phyloP scores from a whole-genome alignment of 2,329 filamentous ascomycete genomes.

The Aureobasidium uvarum region DNA sequence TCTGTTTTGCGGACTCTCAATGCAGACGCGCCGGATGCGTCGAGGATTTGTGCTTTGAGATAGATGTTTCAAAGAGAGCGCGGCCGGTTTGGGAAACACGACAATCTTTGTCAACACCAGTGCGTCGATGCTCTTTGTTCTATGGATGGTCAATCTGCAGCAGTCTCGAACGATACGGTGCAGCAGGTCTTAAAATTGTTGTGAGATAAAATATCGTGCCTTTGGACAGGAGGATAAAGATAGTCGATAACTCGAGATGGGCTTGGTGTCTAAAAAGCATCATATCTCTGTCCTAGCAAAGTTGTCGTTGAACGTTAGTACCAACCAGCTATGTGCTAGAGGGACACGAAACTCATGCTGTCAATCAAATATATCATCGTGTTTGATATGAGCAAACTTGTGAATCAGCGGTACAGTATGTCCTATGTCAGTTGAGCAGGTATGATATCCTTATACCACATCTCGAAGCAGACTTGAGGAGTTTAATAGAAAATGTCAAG shows the following conservation, averaged over 20 bases:
- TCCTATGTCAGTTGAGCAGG: not conserved
- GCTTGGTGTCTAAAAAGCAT: not conserved
- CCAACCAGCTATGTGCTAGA: not conserved
- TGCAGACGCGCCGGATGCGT: slow-evolving; percentile 4
- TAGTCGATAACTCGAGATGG: not conserved
- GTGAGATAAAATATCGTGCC: not conserved
- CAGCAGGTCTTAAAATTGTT: not conserved
- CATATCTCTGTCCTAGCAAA: not conserved
- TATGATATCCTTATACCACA: not conserved
- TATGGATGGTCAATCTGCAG: not conserved
- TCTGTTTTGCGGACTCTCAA: not conserved
- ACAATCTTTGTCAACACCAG: not conserved
- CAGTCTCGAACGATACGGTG: not conserved
- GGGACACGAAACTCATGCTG: no score
- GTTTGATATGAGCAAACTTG: slow-evolving; percentile 11
- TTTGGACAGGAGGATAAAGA: not conserved
- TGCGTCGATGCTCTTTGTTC: slow-evolving; percentile 11
- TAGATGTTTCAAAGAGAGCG: not conserved
- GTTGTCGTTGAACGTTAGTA: not conserved
- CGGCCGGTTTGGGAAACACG: not conserved
- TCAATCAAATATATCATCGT: not conserved
- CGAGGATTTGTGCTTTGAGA: slow-evolving; percentile 3
- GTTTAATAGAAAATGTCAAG: not conserved
- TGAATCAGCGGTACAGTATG: no score
- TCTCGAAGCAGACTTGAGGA: not conserved